phyloP scores from a whole-genome alignment of 257 asterid genomes.

The Forsythia suspensa region DNA sequence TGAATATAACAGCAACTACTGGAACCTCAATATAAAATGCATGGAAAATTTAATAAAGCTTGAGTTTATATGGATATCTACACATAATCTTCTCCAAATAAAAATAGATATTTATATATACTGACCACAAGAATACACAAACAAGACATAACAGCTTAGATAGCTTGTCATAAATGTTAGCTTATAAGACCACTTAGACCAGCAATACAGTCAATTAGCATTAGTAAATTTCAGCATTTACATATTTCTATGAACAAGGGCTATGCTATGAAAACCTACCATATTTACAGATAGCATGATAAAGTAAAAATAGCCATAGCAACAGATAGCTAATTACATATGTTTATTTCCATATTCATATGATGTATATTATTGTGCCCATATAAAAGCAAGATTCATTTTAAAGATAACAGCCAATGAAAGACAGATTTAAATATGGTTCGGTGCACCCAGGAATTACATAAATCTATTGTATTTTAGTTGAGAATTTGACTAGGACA shows the following conservation, averaged over 20 bases:
- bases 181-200: neutral
- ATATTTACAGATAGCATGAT: neutral
- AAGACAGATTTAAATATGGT: neutral
- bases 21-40: no score
- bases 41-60: neutral
- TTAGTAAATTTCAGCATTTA: neutral
- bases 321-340: neutral
- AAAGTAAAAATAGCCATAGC: neutral
- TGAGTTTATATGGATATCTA: no score
- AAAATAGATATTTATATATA: no score
- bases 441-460: neutral
- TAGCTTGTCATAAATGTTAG: neutral
- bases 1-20: neutral
- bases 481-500: neutral
- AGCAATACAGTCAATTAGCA: neutral
- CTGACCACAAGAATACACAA: neutral
- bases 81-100: no score
- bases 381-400: neutral
- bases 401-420: neutral
- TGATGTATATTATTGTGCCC: neutral
- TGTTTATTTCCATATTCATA: neutral
- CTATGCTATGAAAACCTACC: neutral
- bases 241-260: neutral
- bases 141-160: neutral
- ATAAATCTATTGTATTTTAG: neutral